Evolutionary conservation across 2,329 filamentous ascomycete genomes (phyloP).

Genomic region (Hymenoscyphus salicellus): DNA sequence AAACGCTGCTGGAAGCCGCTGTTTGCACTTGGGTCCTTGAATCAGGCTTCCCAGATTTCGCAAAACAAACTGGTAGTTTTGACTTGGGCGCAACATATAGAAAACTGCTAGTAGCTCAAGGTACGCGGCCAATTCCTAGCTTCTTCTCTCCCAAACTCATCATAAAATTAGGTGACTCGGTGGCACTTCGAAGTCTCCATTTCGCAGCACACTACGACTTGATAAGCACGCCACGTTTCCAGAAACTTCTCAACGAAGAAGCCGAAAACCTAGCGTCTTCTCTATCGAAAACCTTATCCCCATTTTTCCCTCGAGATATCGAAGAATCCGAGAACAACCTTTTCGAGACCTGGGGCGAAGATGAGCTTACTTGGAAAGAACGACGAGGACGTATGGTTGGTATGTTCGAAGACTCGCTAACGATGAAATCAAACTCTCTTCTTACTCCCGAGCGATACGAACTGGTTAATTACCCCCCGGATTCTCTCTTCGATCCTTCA

Average conservation of each 20-base stretch:
- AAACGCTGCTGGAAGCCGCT: neutral
- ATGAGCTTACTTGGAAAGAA: neutral
- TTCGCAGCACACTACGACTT: neutral
- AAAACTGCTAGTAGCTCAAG: neutral
- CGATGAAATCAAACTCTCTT: neutral
- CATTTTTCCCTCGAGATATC: neutral
- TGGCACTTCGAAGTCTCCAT: neutral
- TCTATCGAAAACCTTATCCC: neutral
- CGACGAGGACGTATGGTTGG: neutral
- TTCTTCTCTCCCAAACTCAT: neutral
- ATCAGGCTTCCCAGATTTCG: neutral
- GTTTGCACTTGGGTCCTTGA: constrained; percentile 3
- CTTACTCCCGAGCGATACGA: neutral
- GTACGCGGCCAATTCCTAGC: neutral
- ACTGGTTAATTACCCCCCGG: neutral
- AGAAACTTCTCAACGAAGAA: neutral
- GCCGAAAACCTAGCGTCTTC: neutral
- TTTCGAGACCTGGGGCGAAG: neutral
- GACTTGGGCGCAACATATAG: neutral
- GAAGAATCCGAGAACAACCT: neutral
- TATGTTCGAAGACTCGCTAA: neutral
- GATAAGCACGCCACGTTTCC: neutral
- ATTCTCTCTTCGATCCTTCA: neutral
- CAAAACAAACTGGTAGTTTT: neutral
- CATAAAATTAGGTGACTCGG: neutral